These are phyloP conservation scores for Yamagishiella unicocca DNA, from an alignment of 139 green algal genomes.

Conservation along the genomic window DNA sequence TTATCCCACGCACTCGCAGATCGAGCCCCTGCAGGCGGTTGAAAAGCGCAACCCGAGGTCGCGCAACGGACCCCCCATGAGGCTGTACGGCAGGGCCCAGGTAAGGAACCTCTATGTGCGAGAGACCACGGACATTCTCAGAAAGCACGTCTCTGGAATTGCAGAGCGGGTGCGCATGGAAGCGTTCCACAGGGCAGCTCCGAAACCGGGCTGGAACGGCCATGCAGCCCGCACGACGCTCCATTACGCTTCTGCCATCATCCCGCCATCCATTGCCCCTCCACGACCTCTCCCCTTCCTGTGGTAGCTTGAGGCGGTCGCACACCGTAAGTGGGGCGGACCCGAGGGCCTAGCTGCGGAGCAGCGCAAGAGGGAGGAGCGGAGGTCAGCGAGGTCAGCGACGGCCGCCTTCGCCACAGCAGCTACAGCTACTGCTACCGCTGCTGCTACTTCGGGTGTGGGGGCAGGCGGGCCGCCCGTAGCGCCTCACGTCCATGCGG, in stretches of 20 bases:
- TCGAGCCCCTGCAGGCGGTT: background rate
- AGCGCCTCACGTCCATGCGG: background rate
- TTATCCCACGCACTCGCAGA: background rate
- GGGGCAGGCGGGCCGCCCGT: background rate
- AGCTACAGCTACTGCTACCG: background rate
- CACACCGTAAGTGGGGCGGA: slow-evolving; percentile 32
- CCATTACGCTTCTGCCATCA: no score
- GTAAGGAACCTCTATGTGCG: no score
- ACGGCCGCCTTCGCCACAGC: background rate
- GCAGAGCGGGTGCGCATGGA: no score
- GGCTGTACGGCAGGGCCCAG: slow-evolving; percentile 17
- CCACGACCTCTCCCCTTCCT: background rate
- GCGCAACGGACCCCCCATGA: slow-evolving; percentile 26
- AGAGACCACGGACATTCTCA: no score
- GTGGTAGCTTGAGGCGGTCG: slow-evolving; percentile 18
- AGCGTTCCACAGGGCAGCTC: no score
- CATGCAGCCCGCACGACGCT: no score
- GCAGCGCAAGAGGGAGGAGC: background rate
- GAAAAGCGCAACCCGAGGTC: slow-evolving; percentile 16
- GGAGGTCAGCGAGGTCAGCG: background rate
- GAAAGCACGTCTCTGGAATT: no score
- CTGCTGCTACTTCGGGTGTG: background rate
- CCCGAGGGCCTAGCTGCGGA: background rate
- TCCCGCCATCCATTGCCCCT: background rate
- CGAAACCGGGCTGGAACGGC: no score